Evolutionary conservation across 2,329 filamentous ascomycete genomes (phyloP).

Genomic region (Exophiala aquamarina): DNA sequence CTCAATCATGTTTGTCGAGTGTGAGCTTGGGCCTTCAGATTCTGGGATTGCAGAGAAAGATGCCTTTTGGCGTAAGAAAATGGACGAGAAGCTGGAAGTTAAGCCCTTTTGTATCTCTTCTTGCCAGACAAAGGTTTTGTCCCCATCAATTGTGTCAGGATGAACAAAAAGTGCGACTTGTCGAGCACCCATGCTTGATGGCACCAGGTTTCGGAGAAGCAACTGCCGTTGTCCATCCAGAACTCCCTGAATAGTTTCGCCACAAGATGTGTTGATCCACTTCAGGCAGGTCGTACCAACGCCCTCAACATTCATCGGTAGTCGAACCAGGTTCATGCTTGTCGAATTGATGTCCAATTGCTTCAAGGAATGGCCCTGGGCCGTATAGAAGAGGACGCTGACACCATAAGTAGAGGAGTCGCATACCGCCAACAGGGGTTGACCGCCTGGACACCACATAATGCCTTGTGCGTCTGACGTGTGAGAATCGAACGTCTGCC

Average conservation of each 20-base stretch:
- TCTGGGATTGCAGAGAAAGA: slow-evolving; percentile 12
- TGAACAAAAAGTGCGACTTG: slow-evolving; percentile 12
- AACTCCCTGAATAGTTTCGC: slow-evolving; percentile 11
- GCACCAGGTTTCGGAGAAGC: slow-evolving; percentile 14
- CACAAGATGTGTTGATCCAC: slow-evolving; percentile 7
- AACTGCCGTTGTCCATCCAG: slow-evolving; percentile 21
- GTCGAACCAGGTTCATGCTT: neutral
- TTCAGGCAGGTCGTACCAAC: slow-evolving; percentile 16
- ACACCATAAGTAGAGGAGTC: slow-evolving; percentile 24
- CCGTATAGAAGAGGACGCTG: slow-evolving; percentile 25
- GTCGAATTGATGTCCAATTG: slow-evolving; percentile 20
- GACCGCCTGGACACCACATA: slow-evolving; percentile 21
- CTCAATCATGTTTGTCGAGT: slow-evolving; percentile 12
- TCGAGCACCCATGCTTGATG: slow-evolving; percentile 9
- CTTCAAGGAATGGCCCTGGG: slow-evolving; percentile 23
- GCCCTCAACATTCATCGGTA: slow-evolving; percentile 9
- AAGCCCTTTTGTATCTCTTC: slow-evolving; percentile 5
- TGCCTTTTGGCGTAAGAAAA: slow-evolving; percentile 17
- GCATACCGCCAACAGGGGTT: slow-evolving; percentile 20
- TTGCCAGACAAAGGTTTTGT: slow-evolving; percentile 22
- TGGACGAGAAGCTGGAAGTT: neutral
- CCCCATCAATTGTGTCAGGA: slow-evolving; percentile 20
- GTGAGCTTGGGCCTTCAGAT: neutral
- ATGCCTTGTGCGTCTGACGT: slow-evolving; percentile 25
- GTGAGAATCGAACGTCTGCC: slow-evolving; percentile 20